These are phyloP conservation scores for Rhododendron vialii DNA, from an alignment of 148 eudicot genomes.

Conservation along the genomic window DNA sequence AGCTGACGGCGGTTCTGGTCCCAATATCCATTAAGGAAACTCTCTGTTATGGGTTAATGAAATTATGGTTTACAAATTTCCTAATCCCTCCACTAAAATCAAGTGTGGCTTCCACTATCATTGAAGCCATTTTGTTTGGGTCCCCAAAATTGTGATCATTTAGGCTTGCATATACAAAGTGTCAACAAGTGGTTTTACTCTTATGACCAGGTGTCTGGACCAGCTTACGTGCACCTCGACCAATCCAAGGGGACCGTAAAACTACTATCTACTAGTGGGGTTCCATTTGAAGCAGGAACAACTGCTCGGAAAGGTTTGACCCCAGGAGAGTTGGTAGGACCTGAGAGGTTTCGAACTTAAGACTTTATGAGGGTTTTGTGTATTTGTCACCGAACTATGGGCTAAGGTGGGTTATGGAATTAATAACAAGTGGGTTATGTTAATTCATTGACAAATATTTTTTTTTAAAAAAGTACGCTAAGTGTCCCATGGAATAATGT, in stretches of 20 bases:
- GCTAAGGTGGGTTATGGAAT: not conserved
- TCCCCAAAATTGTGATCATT: constrained; percentile 22
- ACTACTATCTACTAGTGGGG: not conserved
- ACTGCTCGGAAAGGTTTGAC: not conserved
- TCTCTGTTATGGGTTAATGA: not conserved
- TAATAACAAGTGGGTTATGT: not conserved
- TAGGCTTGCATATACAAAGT: constrained; percentile 3
- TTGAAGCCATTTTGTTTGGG: constrained; percentile 9
- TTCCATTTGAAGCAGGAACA: not conserved
- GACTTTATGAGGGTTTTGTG: no score
- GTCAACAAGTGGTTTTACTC: not conserved
- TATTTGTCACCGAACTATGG: no score
- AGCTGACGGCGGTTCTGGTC: constrained; percentile 25
- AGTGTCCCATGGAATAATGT: constrained; percentile 3
- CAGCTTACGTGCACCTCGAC: not conserved
- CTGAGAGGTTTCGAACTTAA: no score
- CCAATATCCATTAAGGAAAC: constrained; percentile 14
- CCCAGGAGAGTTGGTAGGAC: no score
- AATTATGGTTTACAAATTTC: not conserved
- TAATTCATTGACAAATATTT: constrained; percentile 7
- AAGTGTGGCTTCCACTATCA: constrained; percentile 30
- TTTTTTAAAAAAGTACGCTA: not conserved
- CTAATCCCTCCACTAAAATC: constrained; percentile 6
- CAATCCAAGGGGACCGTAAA: not conserved
- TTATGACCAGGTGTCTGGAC: no score